Base-by-base conservation (phyloP, 2,329 filamentous ascomycete species). In the Botrytis fabae region DNA sequence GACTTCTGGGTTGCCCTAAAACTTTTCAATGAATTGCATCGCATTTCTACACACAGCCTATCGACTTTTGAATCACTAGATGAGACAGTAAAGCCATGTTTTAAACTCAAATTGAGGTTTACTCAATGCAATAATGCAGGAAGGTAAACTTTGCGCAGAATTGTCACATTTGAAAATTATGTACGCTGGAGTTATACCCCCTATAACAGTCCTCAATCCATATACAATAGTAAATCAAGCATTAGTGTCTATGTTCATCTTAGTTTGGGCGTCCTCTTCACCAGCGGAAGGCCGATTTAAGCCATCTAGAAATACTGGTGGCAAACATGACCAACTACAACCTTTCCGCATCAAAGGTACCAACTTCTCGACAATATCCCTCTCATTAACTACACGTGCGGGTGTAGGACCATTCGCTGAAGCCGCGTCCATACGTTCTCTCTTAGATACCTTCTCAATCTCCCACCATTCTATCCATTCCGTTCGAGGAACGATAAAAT, bases 391-490 rank as follows among this genome's bases (percentile, higher is more conserved):
- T 60, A 77, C 74, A 14, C 73, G 73, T 14, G 74, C 77, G 65
- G 74, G 77, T 0, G 73, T 74, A 63, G 72, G 66, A 14, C 57
- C 64, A 48, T 14, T 22, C 57, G 12, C 14, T 22, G 28, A 16
- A 61, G 8, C 25, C 18, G 61, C 25, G 18, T 28, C 32, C 28
- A 42, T 20, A 40, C 70, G 70, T 42, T 74, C 73, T 18, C 74
- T 72, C 16, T 75, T 71, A 12, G 72, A 64, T 38, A 75, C 72
- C 60, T 74, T 77, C 18, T 77, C 75, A 46, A 85, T 77, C 73
- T 86, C 83, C 79, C 86, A 88, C 87, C 89, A 91, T 78, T 91
- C 90, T 12, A 91, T 81, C 89, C 90, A 91, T 77, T 89, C 85
- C 0, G 86, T 82, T 5, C 85, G 80, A 4, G 89, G 86, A 35